These are phyloP conservation scores for Sphagnum contortum DNA, from an alignment of 225 moss, liverwort and hornwort species.

Conservation along the genomic window DNA sequence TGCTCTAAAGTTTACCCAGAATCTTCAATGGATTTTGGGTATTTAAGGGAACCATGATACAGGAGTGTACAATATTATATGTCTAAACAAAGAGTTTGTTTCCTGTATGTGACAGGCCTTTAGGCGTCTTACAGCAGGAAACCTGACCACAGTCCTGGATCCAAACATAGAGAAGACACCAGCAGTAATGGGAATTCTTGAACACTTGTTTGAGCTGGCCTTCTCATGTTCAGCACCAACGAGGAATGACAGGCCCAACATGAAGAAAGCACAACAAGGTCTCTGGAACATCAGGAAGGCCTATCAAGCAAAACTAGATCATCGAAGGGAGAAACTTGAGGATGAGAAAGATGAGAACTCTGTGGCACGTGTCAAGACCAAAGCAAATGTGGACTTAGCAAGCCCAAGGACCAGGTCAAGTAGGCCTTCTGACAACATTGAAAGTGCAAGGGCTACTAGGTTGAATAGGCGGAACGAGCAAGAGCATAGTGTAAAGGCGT, in stretches of 20 bases:
- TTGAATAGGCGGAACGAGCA: no score
- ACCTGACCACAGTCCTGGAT: slow-evolving; percentile 30
- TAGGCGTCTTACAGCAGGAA: slow-evolving; percentile 43
- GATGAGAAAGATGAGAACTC: slow-evolving; percentile 5
- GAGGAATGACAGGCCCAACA: slow-evolving; percentile 43
- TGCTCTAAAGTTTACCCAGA: no score
- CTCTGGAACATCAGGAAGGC: slow-evolving; percentile 52
- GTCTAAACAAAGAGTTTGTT: no score
- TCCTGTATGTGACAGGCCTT: slow-evolving; percentile 8
- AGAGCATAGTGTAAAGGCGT: no score
- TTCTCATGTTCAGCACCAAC: slow-evolving; percentile 56
- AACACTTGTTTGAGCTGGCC: slow-evolving; percentile 47
- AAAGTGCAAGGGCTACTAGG: no score
- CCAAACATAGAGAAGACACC: slow-evolving; percentile 33
- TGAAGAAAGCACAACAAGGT: slow-evolving; percentile 40
- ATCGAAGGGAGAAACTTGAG: slow-evolving; percentile 17
- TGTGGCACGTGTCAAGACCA: no score
- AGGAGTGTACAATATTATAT: no score
- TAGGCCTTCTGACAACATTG: no score
- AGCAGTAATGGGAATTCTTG: slow-evolving; percentile 22
- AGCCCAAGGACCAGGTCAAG: no score
- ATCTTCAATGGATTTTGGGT: no score
- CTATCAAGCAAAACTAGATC: slow-evolving; percentile 21
- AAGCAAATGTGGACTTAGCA: no score
- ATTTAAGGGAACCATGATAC: no score